These are phyloP conservation scores for Urochloa ruziziensis DNA, from an alignment of 176 grass and related monocot genomes.

Conservation along the genomic window DNA sequence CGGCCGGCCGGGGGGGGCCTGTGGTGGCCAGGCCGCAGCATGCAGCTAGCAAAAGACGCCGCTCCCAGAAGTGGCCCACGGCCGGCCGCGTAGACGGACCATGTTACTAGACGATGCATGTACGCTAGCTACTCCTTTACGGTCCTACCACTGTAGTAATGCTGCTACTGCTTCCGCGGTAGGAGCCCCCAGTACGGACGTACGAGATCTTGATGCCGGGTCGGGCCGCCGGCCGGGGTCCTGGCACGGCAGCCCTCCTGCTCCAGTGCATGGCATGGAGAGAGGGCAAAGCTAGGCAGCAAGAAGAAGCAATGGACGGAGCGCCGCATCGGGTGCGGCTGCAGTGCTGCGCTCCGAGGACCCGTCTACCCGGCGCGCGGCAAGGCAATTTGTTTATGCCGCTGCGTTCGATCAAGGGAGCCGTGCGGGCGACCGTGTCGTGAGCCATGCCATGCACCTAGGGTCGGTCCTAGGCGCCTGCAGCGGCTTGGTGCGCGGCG, in stretches of 20 bases:
- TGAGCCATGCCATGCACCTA: neutral
- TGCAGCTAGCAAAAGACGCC: neutral
- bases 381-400: neutral
- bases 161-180: neutral
- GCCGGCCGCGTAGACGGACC: neutral
- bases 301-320: neutral
- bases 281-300: no score
- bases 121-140: neutral
- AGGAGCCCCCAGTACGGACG: neutral
- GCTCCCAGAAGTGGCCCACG: neutral
- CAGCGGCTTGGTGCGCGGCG: no score
- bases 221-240: neutral
- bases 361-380: neutral
- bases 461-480: neutral
- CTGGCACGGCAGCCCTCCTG: no score
- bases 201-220: neutral
- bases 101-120: no score
- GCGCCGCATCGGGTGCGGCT: neutral
- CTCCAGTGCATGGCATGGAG: no score
- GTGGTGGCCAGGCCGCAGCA: neutral
- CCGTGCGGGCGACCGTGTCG: neutral
- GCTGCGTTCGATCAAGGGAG: neutral
- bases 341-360: neutral
- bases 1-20: neutral
- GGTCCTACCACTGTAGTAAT: neutral